Conservation (phyloP, 441 rosid species). For the Populus hybrid region DNA sequence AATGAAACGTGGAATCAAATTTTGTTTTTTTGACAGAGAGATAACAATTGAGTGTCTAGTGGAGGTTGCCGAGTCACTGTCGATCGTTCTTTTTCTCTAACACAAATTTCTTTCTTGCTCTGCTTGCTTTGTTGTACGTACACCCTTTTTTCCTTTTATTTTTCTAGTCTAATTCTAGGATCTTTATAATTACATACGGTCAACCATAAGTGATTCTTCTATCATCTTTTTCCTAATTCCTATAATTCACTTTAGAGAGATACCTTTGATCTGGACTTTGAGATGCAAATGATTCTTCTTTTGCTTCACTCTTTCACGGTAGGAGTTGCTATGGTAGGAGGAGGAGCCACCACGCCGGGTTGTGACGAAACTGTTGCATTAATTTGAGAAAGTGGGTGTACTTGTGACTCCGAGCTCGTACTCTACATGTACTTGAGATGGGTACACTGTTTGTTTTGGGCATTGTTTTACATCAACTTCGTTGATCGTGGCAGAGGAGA, state of each 20-base stretch:
- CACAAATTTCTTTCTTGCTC: neutral
- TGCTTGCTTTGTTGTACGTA: neutral
- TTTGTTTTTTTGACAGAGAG: neutral
- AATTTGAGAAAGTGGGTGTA: neutral
- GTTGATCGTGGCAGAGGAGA: too few species aligned
- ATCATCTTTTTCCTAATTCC: neutral
- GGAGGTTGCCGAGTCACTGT: constrained; percentile 29
- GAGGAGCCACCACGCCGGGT: neutral
- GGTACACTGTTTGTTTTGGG: too few species aligned
- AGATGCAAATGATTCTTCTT: neutral
- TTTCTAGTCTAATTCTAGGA: constrained; percentile 9
- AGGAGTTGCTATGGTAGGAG: too few species aligned
- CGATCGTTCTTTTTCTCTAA: neutral
- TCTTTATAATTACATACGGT: neutral
- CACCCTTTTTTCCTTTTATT: neutral
- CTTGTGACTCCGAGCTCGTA: neutral
- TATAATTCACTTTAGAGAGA: neutral
- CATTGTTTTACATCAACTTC: neutral
- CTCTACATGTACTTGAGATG: neutral
- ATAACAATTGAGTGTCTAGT: constrained; percentile 8
- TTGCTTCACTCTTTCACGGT: neutral
- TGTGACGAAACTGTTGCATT: neutral
- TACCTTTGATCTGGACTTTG: neutral
- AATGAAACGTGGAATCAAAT: neutral
- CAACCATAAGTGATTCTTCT: neutral